Conservation (phyloP, 176 grass and related monocot genomes). For the Pontederia paniculata region DNA sequence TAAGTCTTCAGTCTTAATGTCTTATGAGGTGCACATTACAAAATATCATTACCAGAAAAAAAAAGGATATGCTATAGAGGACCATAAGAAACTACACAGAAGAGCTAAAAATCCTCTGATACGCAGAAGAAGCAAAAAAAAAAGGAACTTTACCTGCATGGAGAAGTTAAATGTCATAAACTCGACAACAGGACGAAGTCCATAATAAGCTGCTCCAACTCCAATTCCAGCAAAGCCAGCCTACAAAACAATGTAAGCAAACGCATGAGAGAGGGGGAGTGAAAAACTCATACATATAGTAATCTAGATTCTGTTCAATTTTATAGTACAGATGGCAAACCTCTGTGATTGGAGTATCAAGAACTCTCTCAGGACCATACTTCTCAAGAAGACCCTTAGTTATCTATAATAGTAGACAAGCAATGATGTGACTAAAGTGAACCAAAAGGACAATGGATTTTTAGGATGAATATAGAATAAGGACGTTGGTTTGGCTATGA, state of each 20-base stretch:
- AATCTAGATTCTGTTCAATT: not conserved
- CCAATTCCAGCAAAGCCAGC: constrained; percentile 13
- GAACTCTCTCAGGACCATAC: constrained; percentile 13
- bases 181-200: constrained; percentile 7
- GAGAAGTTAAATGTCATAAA: constrained; percentile 24
- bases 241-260: not conserved
- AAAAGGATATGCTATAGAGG: too few species aligned
- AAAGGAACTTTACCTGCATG: constrained; percentile 3
- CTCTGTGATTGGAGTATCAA: constrained; percentile 15
- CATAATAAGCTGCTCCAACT: constrained; percentile 8
- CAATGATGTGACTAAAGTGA: not conserved
- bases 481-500: not conserved
- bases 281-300: not conserved
- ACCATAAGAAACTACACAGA: too few species aligned
- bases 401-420: constrained; percentile 9
- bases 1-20: too few species aligned
- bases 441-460: not conserved
- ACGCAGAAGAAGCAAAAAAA: not conserved
- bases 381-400: constrained; percentile 17
- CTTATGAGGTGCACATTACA: too few species aligned
- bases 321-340: not conserved
- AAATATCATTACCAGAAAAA: too few species aligned
- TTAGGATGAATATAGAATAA: not conserved
- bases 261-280: not conserved
- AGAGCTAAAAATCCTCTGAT: too few species aligned